Percentiles rank a stretch among this genome's conserved stretches.
These are phyloP conservation scores for Aethionema arabicum DNA, from an alignment of 345 rosid genomes.

Conservation along the genomic window DNA sequence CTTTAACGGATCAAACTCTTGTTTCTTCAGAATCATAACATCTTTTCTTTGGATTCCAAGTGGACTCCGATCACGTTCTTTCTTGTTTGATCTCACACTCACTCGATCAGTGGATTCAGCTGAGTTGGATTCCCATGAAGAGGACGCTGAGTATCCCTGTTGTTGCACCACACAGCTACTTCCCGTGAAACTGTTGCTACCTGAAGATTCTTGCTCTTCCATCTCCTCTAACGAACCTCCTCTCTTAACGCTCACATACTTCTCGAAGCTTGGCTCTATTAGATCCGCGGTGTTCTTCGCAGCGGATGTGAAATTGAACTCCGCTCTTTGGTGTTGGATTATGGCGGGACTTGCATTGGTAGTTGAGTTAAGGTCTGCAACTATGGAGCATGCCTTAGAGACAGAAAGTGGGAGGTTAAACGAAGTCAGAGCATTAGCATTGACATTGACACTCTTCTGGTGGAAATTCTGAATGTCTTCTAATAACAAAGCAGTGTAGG, in stretches of 20 bases:
- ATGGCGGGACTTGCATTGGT: conserved; percentile 43
- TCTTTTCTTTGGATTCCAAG: no score
- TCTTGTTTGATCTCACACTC: conserved; percentile 50
- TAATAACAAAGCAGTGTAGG: conserved; percentile 68
- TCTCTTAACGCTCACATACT: conserved; percentile 76
- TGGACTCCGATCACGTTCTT: conserved; percentile 46
- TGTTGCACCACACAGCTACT: conserved; percentile 44
- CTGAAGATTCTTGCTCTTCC: conserved; percentile 88
- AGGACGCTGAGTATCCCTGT: conserved; percentile 49
- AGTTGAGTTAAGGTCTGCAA: conserved; percentile 77
- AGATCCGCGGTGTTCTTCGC: conserved; percentile 62
- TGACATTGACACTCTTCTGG: conserved; percentile 50
- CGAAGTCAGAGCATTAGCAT: conserved; percentile 28
- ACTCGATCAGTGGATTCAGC: conserved; percentile 74
- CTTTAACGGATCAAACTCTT: conserved; percentile 39
- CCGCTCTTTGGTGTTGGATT: conserved; percentile 40
- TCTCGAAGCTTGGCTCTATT: conserved; percentile 82
- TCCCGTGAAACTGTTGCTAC: conserved; percentile 76
- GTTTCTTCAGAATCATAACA: conserved; percentile 31
- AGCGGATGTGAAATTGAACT: conserved; percentile 19
- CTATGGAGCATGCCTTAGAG: conserved; percentile 74
- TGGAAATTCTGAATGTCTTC: conserved; percentile 95
- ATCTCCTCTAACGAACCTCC: conserved; percentile 55
- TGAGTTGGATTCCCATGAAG: conserved; percentile 74
- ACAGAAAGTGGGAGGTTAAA: conserved; percentile 61